Base-by-base conservation (phyloP, 176 grass and related monocot species). In the Avena insularis region DNA sequence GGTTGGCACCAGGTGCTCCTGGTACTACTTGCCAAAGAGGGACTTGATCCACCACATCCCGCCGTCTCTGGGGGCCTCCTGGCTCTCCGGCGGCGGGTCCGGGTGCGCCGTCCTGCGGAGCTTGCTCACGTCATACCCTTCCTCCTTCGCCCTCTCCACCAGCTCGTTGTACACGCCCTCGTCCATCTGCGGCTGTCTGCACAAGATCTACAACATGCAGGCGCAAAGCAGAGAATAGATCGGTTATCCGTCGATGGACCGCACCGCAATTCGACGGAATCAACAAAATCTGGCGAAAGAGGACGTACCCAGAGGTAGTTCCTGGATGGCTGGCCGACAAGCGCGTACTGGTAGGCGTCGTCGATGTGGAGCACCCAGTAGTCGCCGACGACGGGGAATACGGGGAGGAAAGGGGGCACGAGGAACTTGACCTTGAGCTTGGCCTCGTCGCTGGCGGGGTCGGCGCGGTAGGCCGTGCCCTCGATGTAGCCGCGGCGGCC, bases 301-400 rank as follows among this genome's bases (percentile, higher is more conserved):
- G 54, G 29, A 12, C 89, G 19, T 71, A 95, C 95, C 95, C 95
- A 97, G 84, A 97, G 95, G 92, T 94, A 98, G 40, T 88, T 94
- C 78, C 88, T 51, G 47, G 93, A 94, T 19, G 96, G 96, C 88
- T 95, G 90, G 1, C 96, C 93, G 69, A 98, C 71, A 87, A 98
- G 93, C 29, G 91, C 96, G 84, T 91, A 85, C 62, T 85, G 91
- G 85, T 98, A 98, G 62, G 56, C 84, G 61, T 56, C 84, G 75
- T 89, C 93, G 78, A 98, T 5, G 83, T 94, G 86, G 84, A 98
- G 90, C 55, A 98, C 93, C 92, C 93, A 98, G 90, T 98, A 98
- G 78, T 98, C 92, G 75, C 96, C 92, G 38, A 62, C 66, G 86
- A 98, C 87, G 79, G 96, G 96, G 80, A 98, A 6, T 66, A 98